These are phyloP conservation scores for Phaseolus coccineus DNA, from an alignment of 331 rosid genomes.

Conservation along the genomic window DNA sequence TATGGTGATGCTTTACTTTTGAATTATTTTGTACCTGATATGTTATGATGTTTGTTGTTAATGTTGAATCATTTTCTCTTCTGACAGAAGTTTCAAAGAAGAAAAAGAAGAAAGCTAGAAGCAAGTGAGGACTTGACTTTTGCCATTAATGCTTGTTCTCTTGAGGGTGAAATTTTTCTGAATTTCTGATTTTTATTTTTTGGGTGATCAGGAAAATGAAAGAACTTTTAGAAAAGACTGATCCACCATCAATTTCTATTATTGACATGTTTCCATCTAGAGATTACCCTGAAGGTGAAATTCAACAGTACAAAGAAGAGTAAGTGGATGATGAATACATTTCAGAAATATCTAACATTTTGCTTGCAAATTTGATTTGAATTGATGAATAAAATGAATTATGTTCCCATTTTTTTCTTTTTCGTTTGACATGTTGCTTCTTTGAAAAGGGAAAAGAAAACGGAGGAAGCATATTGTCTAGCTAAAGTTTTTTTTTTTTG, in stretches of 20 bases:
- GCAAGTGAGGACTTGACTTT: slow-evolving; percentile 72
- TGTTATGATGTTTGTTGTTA: slow-evolving; percentile 20
- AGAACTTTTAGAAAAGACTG: slow-evolving; percentile 60
- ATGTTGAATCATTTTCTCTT: slow-evolving; percentile 36
- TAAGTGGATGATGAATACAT: slow-evolving; percentile 54
- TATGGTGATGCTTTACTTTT: background rate
- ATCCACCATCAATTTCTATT: slow-evolving; percentile 86
- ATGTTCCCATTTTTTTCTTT: background rate
- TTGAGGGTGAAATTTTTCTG: slow-evolving; percentile 1
- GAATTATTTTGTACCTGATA: background rate
- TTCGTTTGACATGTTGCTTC: background rate
- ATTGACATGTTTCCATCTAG: slow-evolving; percentile 79
- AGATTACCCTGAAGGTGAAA: slow-evolving; percentile 88
- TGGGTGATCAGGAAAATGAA: slow-evolving; percentile 76
- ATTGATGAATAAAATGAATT: slow-evolving; percentile 12
- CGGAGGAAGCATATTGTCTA: background rate
- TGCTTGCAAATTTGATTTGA: slow-evolving; percentile 22
- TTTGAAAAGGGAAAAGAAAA: background rate
- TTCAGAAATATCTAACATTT: slow-evolving; percentile 23
- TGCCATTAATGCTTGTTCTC: slow-evolving; percentile 34
- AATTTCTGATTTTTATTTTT: slow-evolving; percentile 40
- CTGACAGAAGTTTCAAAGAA: slow-evolving; percentile 75
- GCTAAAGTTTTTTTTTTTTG: background rate
- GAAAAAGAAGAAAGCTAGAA: slow-evolving; percentile 91
- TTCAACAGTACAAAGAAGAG: slow-evolving; percentile 89